Percentiles rank a stretch among this genome's conserved stretches.
These are phyloP conservation scores for Knoxia roxburghii DNA, from an alignment of 257 asterid genomes.

Conservation along the genomic window DNA sequence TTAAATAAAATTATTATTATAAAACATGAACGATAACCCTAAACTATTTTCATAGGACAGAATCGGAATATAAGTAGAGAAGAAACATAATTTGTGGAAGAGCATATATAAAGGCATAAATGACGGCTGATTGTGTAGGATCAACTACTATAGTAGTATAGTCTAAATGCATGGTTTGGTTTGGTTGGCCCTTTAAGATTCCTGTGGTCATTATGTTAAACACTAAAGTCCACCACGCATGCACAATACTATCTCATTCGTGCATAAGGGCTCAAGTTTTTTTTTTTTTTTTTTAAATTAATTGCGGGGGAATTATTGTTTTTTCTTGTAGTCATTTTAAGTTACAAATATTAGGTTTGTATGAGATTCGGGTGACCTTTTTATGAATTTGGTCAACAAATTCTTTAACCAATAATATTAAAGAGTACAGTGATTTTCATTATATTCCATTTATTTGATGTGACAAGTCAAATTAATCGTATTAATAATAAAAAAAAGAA, in stretches of 20 bases:
- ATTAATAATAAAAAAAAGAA: too few species aligned
- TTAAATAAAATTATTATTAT: too few species aligned
- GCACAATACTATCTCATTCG: conserved; percentile 14
- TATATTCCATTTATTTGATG: too few species aligned
- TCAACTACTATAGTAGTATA: too few species aligned
- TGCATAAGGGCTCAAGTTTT: conserved; percentile 5
- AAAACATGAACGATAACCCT: too few species aligned
- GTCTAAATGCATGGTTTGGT: neutral
- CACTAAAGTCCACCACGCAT: conserved; percentile 8
- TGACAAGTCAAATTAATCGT: too few species aligned
- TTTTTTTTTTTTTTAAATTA: too few species aligned
- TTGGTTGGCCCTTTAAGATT: conserved; percentile 3
- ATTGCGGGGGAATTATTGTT: conserved; percentile 10
- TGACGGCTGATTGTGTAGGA: neutral
- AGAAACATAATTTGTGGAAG: too few species aligned
- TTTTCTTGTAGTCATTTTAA: conserved; percentile 26
- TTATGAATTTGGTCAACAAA: conserved; percentile 12
- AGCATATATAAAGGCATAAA: neutral
- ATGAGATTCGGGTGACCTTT: conserved; percentile 26
- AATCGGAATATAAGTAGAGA: too few species aligned
- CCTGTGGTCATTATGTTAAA: conserved; percentile 1
- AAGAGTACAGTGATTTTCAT: too few species aligned
- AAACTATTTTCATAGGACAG: too few species aligned
- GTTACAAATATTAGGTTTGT: conserved; percentile 40
- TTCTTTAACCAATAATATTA: neutral